Conservation (phyloP, 1,284 basidiomycete genomes). For the Coniferiporia sulphurascens region DNA sequence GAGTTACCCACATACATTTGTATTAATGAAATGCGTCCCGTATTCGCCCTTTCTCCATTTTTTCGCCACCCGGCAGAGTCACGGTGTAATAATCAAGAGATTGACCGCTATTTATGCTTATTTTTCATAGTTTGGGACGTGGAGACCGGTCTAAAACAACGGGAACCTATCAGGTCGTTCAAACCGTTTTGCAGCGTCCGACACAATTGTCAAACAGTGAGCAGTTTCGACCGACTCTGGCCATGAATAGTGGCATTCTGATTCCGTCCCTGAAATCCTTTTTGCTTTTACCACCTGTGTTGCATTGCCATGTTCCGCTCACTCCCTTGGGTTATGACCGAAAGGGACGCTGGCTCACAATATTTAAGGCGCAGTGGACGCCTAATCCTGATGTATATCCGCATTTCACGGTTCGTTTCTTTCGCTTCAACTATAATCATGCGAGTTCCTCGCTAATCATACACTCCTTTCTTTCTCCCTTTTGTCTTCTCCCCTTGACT, state of each 20-base stretch:
- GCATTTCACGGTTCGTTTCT: slow-evolving; percentile 63
- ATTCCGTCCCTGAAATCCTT: background rate
- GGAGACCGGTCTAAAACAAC: slow-evolving; percentile 40
- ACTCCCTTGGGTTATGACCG: background rate
- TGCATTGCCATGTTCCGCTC: background rate
- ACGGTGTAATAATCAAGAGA: background rate
- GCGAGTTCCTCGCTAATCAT: background rate
- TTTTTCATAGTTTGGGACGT: slow-evolving; percentile 64
- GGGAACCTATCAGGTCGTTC: slow-evolving; percentile 49
- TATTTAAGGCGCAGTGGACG: slow-evolving; percentile 70
- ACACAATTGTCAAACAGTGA: slow-evolving; percentile 75
- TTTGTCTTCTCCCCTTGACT: background rate
- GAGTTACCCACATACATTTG: slow-evolving; percentile 26
- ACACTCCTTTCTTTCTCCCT: background rate
- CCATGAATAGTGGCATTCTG: background rate
- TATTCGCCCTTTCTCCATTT: background rate
- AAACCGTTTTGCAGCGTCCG: slow-evolving; percentile 55
- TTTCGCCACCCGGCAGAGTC: background rate
- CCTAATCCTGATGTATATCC: slow-evolving; percentile 72
- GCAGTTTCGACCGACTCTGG: slow-evolving; percentile 18
- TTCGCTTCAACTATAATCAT: background rate
- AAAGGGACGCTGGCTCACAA: slow-evolving; percentile 75
- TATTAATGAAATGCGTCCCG: background rate
- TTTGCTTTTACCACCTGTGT: background rate
- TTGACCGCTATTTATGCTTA: background rate